These are phyloP conservation scores for Fusarium cicatricum DNA, from an alignment of 2,329 filamentous ascomycete species.

Conservation along the genomic window DNA sequence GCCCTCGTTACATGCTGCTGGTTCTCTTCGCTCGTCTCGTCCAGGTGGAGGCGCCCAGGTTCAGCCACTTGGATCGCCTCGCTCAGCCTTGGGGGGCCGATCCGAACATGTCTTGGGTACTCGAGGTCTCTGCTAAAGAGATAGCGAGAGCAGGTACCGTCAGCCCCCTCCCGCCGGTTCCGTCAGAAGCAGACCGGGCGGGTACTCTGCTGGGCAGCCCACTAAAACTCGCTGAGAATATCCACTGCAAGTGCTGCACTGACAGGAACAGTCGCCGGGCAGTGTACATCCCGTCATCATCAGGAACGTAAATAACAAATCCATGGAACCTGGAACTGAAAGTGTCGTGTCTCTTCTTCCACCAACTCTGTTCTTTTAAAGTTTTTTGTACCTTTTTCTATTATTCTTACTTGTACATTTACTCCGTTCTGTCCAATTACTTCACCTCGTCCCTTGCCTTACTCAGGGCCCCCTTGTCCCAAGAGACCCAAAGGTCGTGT, in stretches of 20 bases:
- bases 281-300: not conserved
- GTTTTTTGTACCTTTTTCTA: not conserved
- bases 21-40: too few relatives aligned
- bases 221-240: conserved; percentile 3
- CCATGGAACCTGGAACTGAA: too few relatives aligned
- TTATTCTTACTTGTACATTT: too few relatives aligned
- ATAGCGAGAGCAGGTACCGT: not conserved
- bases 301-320: not conserved
- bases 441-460: not conserved
- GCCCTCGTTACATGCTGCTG: not conserved
- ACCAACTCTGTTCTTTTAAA: not conserved
- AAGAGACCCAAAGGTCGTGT: conserved; percentile 11
- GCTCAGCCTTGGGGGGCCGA: conserved; percentile 24
- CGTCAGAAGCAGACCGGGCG: conserved; percentile 10
- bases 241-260: conserved; percentile 3
- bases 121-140: too few relatives aligned
- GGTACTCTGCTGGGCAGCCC: conserved; percentile 7
- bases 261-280: conserved; percentile 4
- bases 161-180: conserved; percentile 24
- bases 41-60: not conserved
- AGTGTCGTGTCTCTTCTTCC: not conserved
- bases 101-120: conserved; percentile 1
- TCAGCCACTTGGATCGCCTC: conserved; percentile 23
- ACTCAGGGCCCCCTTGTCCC: not conserved
- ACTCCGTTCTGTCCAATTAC: not conserved